Evolutionary conservation across 352 stramenopile species (phyloP), one percentile per base, ranked within the genome.

Genomic region (Phytophthora hybrid): DNA sequence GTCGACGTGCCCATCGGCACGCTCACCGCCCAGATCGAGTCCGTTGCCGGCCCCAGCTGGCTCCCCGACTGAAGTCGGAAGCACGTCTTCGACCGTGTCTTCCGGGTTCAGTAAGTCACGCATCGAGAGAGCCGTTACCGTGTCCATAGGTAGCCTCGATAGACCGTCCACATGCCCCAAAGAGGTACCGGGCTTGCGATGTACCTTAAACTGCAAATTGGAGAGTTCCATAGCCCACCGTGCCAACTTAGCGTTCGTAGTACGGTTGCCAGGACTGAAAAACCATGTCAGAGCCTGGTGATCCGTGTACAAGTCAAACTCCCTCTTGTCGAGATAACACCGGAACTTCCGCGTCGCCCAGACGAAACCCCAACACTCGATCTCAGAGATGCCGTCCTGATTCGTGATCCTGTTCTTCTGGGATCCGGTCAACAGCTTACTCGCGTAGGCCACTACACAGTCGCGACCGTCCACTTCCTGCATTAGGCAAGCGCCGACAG

Each of bases 141-240:
- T 10, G 5, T 31, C 21, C 14, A 14, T 11, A 7, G 51, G 61
- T 9, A 68, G 21, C 19, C 49, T 34, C 5, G 37, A 55, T 16
- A 68, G 16, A 31, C 61, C 51, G 14, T 68, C 61, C 16, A 57
- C 62, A 46, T 69, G 62, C 1, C 37, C 52, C 51, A 69, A 57
- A 5, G 44, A 19, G 3, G 21, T 62, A 18, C 52, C 52, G 14
- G 62, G 32, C 10, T 61, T 61, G 18, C 57, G 62, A 29, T 61
- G 49, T 3, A 69, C 51, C 19, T 62, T 61, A 18, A 61, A 61
- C 31, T 55, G 62, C 23, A 26, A 26, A 26, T 26, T 1, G 3
- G 23, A 26, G 23, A 26, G 23, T 26, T 26, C 23, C 23, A 62
- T 62, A 4, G 23, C 52, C 52, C 62, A 69, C 39, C 52, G 21